Evolutionary conservation across 306 rosid species (phyloP).

Genomic region (Cucurbita maxima): DNA sequence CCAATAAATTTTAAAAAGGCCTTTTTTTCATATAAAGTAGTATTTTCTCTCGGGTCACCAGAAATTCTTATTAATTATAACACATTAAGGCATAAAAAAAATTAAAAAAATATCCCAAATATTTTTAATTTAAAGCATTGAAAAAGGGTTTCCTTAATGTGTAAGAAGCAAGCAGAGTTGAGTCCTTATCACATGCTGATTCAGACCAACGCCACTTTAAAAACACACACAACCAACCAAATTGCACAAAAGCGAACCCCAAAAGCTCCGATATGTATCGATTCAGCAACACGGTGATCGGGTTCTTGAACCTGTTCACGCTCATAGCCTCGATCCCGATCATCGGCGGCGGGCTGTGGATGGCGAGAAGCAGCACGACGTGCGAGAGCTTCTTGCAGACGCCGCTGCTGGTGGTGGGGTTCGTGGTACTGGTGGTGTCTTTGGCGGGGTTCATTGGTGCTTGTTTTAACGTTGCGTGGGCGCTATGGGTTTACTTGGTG

Average conservation of each 20-base stretch:
- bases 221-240: not conserved
- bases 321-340: conserved; percentile 88
- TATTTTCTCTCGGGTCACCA: no score
- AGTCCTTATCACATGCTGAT: not conserved
- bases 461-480: conserved; percentile 84
- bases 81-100: no score
- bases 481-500: conserved; percentile 77
- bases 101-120: no score
- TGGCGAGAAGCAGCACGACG: conserved; percentile 75
- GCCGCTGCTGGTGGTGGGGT: conserved; percentile 67
- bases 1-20: no score
- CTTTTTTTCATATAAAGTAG: no score
- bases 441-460: conserved; percentile 91
- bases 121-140: not conserved
- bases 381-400: conserved; percentile 80
- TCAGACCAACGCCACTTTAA: not conserved
- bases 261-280: conserved; percentile 19
- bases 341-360: conserved; percentile 83
- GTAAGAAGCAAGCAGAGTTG: conserved; percentile 19
- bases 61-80: no score
- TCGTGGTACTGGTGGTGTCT: conserved; percentile 58
- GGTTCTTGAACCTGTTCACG: conserved; percentile 72
- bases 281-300: conserved; percentile 92
- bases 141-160: conserved; percentile 29
- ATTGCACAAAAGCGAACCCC: conserved; percentile 5